Percentiles rank a stretch among this genome's conserved stretches.
Evolutionary conservation across 1,284 basidiomycete species (phyloP).

Genomic region (Waitea zeae): DNA sequence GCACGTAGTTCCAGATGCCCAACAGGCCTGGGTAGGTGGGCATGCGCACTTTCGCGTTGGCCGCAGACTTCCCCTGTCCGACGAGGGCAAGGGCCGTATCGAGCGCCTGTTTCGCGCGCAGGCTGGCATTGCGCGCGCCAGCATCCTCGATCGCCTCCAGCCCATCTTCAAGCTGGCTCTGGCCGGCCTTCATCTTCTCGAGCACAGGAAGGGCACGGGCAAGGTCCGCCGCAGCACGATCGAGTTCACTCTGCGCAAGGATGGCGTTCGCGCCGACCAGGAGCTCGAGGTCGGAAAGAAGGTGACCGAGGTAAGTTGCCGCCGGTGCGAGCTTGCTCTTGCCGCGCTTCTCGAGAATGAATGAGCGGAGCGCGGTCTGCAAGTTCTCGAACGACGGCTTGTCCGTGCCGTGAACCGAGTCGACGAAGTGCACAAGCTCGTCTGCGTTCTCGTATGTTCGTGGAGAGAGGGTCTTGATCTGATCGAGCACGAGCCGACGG

Average conservation of each 20-base stretch:
- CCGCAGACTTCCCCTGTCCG: constrained; percentile 55
- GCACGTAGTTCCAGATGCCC: constrained; percentile 79
- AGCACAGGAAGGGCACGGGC: constrained; percentile 64
- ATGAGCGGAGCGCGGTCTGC: constrained; percentile 85
- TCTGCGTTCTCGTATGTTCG: constrained; percentile 81
- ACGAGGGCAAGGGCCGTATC: constrained; percentile 64
- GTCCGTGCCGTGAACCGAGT: constrained; percentile 59
- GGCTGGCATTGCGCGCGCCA: constrained; percentile 37
- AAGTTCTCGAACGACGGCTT: constrained; percentile 72
- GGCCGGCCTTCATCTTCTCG: constrained; percentile 69
- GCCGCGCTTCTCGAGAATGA: constrained; percentile 88
- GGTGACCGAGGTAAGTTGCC: constrained; percentile 83
- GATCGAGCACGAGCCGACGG: constrained; percentile 77
- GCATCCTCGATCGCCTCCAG: constrained; percentile 74
- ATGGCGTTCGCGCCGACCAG: constrained; percentile 79
- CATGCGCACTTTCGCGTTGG: constrained; percentile 32
- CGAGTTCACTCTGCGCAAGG: constrained; percentile 70
- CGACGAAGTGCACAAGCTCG: constrained; percentile 97
- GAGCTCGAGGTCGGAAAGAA: constrained; percentile 79
- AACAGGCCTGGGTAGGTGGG: constrained; percentile 84
- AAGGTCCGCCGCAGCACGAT: constrained; percentile 59
- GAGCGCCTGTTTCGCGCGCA: constrained; percentile 44
- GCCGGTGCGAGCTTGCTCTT: constrained; percentile 94
- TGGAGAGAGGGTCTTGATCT: constrained; percentile 87
- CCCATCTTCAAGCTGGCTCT: constrained; percentile 61